Conservation (phyloP, 352 stramenopile species). For the Phytophthora melonis region DNA sequence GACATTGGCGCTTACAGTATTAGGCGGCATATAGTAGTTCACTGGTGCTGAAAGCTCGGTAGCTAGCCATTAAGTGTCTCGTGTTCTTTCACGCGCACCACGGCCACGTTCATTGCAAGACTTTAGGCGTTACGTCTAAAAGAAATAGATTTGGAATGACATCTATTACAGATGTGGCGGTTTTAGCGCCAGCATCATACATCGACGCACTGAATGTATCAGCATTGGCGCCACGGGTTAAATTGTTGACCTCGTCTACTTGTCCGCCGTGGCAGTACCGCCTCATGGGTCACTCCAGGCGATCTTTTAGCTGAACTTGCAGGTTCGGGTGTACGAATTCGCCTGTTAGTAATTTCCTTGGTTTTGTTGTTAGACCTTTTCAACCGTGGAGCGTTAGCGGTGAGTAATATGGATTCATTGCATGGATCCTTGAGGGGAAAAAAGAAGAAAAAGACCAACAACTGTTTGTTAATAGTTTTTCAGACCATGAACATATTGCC, state of each 20-base stretch:
- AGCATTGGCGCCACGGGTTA: background rate
- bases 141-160: too few species aligned
- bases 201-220: background rate
- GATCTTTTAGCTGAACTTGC: too few species aligned
- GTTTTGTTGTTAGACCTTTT: background rate
- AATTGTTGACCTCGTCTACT: background rate
- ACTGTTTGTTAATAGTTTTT: background rate
- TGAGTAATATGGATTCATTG: background rate
- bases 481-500: too few species aligned
- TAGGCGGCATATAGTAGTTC: too few species aligned
- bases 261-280: background rate
- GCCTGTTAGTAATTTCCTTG: background rate
- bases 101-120: too few species aligned
- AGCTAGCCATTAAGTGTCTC: too few species aligned
- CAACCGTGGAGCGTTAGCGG: background rate
- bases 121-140: too few species aligned
- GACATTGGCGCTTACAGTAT: too few species aligned
- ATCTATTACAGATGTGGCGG: too few species aligned
- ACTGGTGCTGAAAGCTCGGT: too few species aligned
- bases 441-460: background rate
- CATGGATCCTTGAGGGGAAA: background rate
- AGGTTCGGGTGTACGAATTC: background rate
- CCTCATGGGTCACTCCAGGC: too few species aligned
- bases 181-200: background rate
- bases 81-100: too few species aligned